These are phyloP conservation scores for Sherardia arvensis DNA, from an alignment of 257 asterid species.

Conservation along the genomic window DNA sequence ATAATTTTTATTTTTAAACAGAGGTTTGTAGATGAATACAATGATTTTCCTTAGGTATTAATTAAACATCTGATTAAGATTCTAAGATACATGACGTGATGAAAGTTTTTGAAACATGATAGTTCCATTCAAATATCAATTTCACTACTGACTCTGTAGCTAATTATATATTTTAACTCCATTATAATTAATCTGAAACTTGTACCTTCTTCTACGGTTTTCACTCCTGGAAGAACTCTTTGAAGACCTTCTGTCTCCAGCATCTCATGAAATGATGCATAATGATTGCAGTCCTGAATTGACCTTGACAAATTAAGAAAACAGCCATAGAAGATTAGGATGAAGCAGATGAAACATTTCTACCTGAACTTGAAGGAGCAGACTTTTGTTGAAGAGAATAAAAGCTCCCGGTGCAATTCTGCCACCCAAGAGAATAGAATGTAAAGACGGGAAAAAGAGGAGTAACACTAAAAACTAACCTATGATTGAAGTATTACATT, in stretches of 20 bases:
- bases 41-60: too few species aligned
- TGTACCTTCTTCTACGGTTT: conserved; percentile 59
- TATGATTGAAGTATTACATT: background rate
- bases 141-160: background rate
- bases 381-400: conserved; percentile 64
- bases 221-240: conserved; percentile 73
- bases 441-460: conserved; percentile 6
- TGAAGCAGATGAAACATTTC: conserved; percentile 19
- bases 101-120: background rate
- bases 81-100: background rate
- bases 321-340: conserved; percentile 2
- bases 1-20: too few species aligned
- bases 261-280: conserved; percentile 76
- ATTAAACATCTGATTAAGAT: too few species aligned
- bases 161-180: background rate
- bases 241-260: conserved; percentile 54
- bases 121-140: background rate
- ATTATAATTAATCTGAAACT: background rate
- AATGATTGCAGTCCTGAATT: conserved; percentile 51
- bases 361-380: conserved; percentile 79
- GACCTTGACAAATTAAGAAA: conserved; percentile 7
- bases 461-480: background rate
- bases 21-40: too few species aligned
- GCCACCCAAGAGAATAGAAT: conserved; percentile 21
- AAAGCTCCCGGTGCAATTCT: conserved; percentile 50